These are phyloP conservation scores for Plantago coronopus DNA, from an alignment of 305 asterid genomes.

Conservation along the genomic window DNA sequence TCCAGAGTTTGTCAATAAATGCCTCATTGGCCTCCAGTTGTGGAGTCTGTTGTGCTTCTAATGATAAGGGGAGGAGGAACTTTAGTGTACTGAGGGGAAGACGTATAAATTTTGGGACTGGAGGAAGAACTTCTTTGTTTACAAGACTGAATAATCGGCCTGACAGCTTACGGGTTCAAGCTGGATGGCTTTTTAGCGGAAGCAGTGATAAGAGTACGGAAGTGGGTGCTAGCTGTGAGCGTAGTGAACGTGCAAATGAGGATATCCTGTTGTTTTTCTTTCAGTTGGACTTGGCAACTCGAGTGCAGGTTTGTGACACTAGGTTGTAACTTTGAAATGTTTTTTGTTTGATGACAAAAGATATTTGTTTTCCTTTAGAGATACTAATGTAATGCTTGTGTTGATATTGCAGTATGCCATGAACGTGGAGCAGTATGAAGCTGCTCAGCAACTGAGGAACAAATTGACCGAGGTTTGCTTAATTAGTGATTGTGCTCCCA, in stretches of 20 bases:
- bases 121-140: constrained; percentile 35
- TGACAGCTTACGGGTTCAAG: constrained; percentile 53
- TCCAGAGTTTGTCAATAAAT: constrained; percentile 49
- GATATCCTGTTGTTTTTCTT: constrained; percentile 92
- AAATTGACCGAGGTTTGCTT: constrained; percentile 75
- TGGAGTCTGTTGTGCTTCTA: constrained; percentile 38
- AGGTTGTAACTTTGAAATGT: constrained; percentile 2
- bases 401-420: constrained; percentile 71
- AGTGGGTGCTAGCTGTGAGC: constrained; percentile 66
- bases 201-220: constrained; percentile 48
- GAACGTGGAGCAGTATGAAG: constrained; percentile 91
- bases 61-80: constrained; percentile 38
- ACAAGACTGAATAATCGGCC: constrained; percentile 28
- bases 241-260: constrained; percentile 81
- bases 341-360: constrained; percentile 12
- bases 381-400: not conserved
- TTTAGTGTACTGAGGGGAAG: constrained; percentile 38
- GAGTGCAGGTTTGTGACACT: constrained; percentile 66
- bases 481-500: constrained; percentile 9
- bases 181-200: constrained; percentile 80
- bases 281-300: constrained; percentile 86
- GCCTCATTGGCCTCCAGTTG: constrained; percentile 50
- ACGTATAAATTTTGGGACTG: constrained; percentile 35
- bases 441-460: constrained; percentile 83
- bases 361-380: constrained; percentile 3